Evolutionary conservation across 257 asterid genomes (phyloP).

Genomic region (Dorcoceras hygrometricum): DNA sequence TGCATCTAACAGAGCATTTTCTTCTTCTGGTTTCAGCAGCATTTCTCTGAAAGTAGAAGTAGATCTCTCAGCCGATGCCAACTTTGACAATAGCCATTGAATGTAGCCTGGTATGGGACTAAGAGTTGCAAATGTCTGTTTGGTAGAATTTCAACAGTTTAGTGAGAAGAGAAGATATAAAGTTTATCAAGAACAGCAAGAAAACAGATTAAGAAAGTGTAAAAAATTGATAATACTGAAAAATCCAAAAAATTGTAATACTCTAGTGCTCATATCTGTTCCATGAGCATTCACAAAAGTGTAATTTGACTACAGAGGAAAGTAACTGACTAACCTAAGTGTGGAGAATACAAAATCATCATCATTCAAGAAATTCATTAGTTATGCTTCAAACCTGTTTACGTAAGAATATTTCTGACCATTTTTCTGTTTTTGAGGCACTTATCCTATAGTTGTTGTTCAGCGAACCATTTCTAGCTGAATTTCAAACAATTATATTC

Average conservation of each 20-base stretch:
- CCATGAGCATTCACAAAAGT: constrained; percentile 6
- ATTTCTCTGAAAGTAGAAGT: constrained; percentile 66
- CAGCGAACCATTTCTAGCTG: not conserved
- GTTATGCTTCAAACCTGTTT: not conserved
- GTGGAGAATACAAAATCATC: constrained; percentile 16
- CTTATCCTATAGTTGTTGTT: not conserved
- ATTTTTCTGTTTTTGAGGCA: not conserved
- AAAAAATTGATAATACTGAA: not conserved
- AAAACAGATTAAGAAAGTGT: constrained; percentile 8
- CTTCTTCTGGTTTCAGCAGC: constrained; percentile 81
- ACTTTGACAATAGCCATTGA: constrained; percentile 84
- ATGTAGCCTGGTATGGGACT: constrained; percentile 95
- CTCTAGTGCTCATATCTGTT: constrained; percentile 11
- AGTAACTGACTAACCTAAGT: constrained; percentile 10
- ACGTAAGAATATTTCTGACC: not conserved
- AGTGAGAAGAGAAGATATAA: constrained; percentile 4
- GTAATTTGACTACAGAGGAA: constrained; percentile 4
- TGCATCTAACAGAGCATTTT: constrained; percentile 57
- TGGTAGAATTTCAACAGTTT: constrained; percentile 25
- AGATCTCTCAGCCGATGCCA: constrained; percentile 66
- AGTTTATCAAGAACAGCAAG: constrained; percentile 6
- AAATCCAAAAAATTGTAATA: not conserved
- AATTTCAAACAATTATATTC: not conserved
- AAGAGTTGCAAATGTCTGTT: constrained; percentile 95
- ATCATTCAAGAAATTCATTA: not conserved